These are phyloP conservation scores for Perilla frutescens DNA, from an alignment of 257 asterid genomes.

Conservation along the genomic window DNA sequence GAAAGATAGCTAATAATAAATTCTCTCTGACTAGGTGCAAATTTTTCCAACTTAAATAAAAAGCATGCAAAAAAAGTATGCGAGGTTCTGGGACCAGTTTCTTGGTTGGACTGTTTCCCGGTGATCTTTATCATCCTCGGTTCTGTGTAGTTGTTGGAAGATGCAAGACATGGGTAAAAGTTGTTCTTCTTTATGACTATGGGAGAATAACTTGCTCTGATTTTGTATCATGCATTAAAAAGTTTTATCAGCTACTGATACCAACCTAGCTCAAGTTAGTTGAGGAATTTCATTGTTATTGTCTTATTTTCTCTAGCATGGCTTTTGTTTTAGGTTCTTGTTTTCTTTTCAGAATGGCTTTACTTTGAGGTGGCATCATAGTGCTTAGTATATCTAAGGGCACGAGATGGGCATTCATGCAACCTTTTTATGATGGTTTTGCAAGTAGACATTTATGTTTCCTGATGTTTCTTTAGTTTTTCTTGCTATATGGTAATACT, in stretches of 20 bases:
- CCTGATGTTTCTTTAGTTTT: neutral
- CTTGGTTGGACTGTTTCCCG: neutral
- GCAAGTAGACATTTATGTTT: neutral
- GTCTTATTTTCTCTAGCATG: conserved; percentile 1
- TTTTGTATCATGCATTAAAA: neutral
- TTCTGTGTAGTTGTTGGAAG: neutral
- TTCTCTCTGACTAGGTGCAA: neutral
- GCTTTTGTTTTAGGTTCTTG: neutral
- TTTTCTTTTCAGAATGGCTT: neutral
- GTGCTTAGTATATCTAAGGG: neutral
- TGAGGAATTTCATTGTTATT: conserved; percentile 4
- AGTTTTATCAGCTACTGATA: too few relatives aligned
- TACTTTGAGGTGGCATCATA: neutral
- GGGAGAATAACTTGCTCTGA: conserved; percentile 2
- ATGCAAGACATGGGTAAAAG: neutral
- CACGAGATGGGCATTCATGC: neutral
- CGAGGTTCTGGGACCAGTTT: neutral
- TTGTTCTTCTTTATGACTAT: neutral
- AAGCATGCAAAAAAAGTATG: neutral
- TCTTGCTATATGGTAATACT: neutral
- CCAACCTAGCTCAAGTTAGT: neutral
- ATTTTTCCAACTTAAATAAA: neutral
- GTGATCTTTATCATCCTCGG: neutral
- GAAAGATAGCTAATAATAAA: neutral
- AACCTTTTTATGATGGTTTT: neutral